Evolutionary conservation across 306 rosid species (phyloP).

Genomic region (Quercus mongolica): DNA sequence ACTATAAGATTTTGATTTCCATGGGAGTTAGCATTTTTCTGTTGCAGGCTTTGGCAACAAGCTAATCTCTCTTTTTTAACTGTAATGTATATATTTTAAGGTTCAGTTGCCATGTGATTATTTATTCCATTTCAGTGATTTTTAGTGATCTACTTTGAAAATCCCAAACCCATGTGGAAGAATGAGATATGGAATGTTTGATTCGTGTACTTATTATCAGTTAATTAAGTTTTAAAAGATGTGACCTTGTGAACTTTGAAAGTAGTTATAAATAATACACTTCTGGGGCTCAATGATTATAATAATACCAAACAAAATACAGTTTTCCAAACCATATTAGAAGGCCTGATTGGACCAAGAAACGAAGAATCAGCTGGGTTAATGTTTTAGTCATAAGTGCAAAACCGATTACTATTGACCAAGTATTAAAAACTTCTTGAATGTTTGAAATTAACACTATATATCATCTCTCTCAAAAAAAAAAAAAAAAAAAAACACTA

Average conservation of each 20-base stretch:
- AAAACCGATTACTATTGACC: background rate
- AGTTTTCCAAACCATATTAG: background rate
- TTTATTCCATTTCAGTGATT: background rate
- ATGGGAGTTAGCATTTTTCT: slow-evolving; percentile 27
- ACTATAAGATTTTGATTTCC: slow-evolving; percentile 18
- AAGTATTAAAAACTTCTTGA: background rate
- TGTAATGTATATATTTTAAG: background rate
- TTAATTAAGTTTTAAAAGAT: background rate
- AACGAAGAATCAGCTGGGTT: background rate
- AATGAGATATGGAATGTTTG: background rate
- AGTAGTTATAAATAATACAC: background rate
- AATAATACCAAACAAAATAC: background rate
- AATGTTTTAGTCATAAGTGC: background rate
- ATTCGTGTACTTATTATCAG: background rate
- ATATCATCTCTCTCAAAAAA: too few species aligned
- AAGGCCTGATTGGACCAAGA: background rate
- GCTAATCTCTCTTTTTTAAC: background rate
- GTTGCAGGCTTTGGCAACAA: slow-evolving; percentile 4
- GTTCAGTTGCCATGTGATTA: background rate
- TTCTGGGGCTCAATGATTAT: background rate
- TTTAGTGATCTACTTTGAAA: slow-evolving; percentile 4
- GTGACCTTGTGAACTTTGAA: background rate
- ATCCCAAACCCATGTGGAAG: background rate
- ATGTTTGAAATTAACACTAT: background rate
- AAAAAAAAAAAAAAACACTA: too few species aligned